Conservation (phyloP, 495 filamentous ascomycete species). For the Patellaria atrata region DNA sequence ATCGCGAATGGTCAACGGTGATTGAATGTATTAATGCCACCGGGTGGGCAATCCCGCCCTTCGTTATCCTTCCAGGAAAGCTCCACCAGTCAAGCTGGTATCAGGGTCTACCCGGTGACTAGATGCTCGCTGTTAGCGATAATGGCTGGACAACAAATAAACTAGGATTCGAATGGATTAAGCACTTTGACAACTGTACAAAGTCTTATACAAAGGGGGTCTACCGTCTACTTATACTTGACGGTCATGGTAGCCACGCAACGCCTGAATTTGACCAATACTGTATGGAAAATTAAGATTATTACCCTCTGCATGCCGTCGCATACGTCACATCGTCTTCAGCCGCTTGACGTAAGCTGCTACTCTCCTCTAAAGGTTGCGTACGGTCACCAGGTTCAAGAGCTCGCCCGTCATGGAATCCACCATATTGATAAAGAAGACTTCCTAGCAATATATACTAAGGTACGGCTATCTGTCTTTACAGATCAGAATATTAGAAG, state of each 20-base stretch:
- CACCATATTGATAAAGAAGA: slow-evolving; percentile 4
- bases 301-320: slow-evolving; percentile 12
- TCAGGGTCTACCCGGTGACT: no score
- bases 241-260: neutral
- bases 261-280: slow-evolving; percentile 4
- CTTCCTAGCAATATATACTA: slow-evolving; percentile 1
- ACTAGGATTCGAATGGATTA: no score
- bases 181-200: no score
- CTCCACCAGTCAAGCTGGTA: no score
- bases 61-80: no score
- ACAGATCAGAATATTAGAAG: slow-evolving; percentile 8
- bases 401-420: slow-evolving; percentile 2
- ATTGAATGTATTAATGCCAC: no score
- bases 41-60: no score
- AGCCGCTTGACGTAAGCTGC: slow-evolving; percentile 14
- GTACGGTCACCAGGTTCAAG: slow-evolving; percentile 2
- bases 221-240: slow-evolving; percentile 1
- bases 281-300: slow-evolving; percentile 9
- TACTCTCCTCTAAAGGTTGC: slow-evolving; percentile 9
- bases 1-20: no score
- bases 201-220: no score
- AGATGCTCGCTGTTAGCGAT: no score
- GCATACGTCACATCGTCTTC: slow-evolving; percentile 12
- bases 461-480: slow-evolving; percentile 1
- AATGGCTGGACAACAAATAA: no score